These are phyloP conservation scores for Aspergillus mulundensis DNA, from an alignment of 495 filamentous ascomycete genomes.

Conservation along the genomic window DNA sequence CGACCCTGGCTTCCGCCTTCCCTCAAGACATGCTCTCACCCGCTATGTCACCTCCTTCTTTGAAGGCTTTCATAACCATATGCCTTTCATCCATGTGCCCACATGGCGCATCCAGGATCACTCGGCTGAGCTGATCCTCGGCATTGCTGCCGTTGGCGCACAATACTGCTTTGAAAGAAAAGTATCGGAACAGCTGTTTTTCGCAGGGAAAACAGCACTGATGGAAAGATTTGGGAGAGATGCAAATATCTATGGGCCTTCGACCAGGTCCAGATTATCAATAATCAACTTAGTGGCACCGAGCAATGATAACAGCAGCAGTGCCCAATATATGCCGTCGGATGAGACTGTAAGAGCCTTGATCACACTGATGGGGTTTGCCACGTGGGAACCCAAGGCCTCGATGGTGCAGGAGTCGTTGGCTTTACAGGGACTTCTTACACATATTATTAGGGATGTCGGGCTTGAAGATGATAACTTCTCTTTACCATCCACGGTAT, in stretches of 20 bases:
- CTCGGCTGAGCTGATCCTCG: conserved; percentile 5
- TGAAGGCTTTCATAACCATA: conserved; percentile 8
- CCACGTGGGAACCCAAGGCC: conserved; percentile 35
- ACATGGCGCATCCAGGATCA: conserved; percentile 3
- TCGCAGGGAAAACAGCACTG: conserved; percentile 30
- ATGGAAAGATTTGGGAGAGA: not conserved
- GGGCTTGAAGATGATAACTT: conserved; percentile 23
- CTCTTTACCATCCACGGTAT: no score
- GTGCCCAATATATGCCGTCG: not conserved
- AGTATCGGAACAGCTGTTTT: conserved; percentile 33
- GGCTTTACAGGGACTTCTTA: conserved; percentile 29
- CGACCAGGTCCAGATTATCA: no score
- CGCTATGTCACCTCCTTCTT: conserved; percentile 12
- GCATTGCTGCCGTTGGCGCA: not conserved
- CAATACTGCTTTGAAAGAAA: conserved; percentile 21
- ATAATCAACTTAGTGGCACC: no score
- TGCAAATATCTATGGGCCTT: no score
- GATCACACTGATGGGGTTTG: conserved; percentile 34
- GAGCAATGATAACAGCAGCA: no score
- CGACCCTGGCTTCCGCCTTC: not conserved
- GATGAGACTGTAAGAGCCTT: conserved; percentile 37
- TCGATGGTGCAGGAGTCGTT: conserved; percentile 38
- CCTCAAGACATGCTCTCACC: conserved; percentile 10
- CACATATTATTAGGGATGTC: conserved; percentile 24
- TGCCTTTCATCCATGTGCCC: conserved; percentile 16